A percentile compares a stretch with the other conserved stretches of the same genome.
Evolutionary conservation across 2,329 filamentous ascomycete genomes (phyloP).

Genomic region (Paradendryphiella salina): DNA sequence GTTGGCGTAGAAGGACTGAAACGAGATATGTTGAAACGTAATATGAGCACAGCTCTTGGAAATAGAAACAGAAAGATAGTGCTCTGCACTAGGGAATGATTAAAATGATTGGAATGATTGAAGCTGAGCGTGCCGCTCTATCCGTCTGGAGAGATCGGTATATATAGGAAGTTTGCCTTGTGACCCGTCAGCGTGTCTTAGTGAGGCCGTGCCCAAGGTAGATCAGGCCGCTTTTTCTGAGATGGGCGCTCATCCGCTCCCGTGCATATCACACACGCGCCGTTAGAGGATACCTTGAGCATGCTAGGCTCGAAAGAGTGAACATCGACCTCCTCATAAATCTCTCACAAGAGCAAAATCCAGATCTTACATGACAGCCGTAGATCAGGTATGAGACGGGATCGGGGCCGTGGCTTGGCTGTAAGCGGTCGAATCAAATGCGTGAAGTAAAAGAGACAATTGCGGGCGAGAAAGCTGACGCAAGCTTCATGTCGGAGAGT

Average conservation of each 20-base stretch:
- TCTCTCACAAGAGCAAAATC: conserved; percentile 36
- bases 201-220: conserved; percentile 14
- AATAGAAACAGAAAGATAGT: conserved; percentile 35
- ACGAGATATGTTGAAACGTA: conserved; percentile 29
- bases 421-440: conserved; percentile 42
- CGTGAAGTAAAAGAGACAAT: conserved; percentile 26
- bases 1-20: conserved; percentile 24
- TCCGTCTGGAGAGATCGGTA: conserved; percentile 14
- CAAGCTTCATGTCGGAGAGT: conserved; percentile 22
- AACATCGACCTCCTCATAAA: conserved; percentile 26
- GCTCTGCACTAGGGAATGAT: conserved; percentile 39
- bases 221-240: conserved; percentile 19
- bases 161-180: conserved; percentile 27
- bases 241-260: conserved; percentile 29
- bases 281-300: conserved; percentile 40
- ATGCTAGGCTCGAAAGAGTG: conserved; percentile 23
- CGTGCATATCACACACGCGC: conserved; percentile 40
- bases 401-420: conserved; percentile 23
- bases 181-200: conserved; percentile 13
- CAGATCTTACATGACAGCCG: conserved; percentile 23
- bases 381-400: conserved; percentile 19
- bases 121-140: conserved; percentile 24
- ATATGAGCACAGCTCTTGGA: conserved; percentile 45
- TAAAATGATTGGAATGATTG: conserved; percentile 20
- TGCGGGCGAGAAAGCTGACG: conserved; percentile 23